Conservation (phyloP, 176 grass and related monocot genomes). For the Hordeum vulgare region DNA sequence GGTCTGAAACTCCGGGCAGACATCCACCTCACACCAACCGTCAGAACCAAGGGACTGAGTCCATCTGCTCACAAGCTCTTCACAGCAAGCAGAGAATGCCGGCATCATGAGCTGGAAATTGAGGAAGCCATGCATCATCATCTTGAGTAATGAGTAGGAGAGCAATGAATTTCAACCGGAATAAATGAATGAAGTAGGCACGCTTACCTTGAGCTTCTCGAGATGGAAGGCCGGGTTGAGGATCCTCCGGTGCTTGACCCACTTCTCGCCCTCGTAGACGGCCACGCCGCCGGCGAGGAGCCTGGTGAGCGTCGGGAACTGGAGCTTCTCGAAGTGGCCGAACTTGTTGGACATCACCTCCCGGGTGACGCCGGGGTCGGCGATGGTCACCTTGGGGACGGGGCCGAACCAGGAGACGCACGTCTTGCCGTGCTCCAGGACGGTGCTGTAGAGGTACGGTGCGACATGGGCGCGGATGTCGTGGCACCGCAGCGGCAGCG, state of each 20-base stretch:
- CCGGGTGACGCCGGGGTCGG: neutral
- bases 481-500: neutral
- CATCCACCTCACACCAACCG: neutral
- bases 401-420: neutral
- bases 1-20: neutral
- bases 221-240: neutral
- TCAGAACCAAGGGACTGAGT: neutral
- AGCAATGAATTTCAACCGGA: too few relatives aligned
- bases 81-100: neutral
- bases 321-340: constrained; percentile 27
- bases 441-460: neutral
- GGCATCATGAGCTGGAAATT: neutral
- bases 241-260: neutral
- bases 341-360: constrained; percentile 30
- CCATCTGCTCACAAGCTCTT: neutral
- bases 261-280: neutral
- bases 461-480: neutral
- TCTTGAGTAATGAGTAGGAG: too few relatives aligned
- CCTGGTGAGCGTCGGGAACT: neutral
- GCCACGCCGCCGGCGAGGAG: neutral
- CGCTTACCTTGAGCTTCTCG: neutral
- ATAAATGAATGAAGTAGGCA: too few relatives aligned
- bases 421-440: neutral
- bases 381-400: neutral
- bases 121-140: neutral